Conservation (phyloP, 306 rosid species). For the Cucurbita ficifolia region DNA sequence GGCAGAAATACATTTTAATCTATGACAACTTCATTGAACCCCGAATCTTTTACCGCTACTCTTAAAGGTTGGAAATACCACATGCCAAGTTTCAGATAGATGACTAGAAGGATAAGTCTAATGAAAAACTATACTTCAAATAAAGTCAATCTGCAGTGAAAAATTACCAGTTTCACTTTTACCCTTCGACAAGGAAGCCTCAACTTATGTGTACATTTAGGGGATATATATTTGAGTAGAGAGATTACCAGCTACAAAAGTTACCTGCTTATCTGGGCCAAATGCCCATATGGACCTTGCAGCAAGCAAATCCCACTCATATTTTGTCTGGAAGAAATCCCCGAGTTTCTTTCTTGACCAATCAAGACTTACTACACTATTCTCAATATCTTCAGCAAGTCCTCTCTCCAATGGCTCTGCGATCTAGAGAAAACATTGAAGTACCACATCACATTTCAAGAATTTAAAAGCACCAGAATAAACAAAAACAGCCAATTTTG, state of each 20-base stretch:
- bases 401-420: constrained; percentile 98
- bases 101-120: background rate
- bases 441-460: background rate
- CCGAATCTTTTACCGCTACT: background rate
- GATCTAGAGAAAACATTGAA: constrained; percentile 32
- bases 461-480: background rate
- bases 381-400: constrained; percentile 94
- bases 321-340: constrained; percentile 83
- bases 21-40: background rate
- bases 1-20: background rate
- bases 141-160: background rate
- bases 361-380: constrained; percentile 84
- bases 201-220: background rate
- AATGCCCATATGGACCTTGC: constrained; percentile 97
- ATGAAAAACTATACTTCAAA: background rate
- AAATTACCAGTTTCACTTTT: background rate
- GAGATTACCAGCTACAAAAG: background rate
- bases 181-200: background rate
- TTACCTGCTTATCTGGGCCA: constrained; percentile 98
- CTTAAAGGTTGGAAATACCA: background rate
- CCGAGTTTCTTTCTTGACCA: constrained; percentile 87
- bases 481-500: background rate
- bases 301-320: constrained; percentile 98
- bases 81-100: background rate
- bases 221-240: background rate